A percentile compares a stretch with the other conserved stretches of the same genome.
These are phyloP conservation scores for Pichia occidentalis DNA, from an alignment of 805 yeast genomes.

Conservation along the genomic window DNA sequence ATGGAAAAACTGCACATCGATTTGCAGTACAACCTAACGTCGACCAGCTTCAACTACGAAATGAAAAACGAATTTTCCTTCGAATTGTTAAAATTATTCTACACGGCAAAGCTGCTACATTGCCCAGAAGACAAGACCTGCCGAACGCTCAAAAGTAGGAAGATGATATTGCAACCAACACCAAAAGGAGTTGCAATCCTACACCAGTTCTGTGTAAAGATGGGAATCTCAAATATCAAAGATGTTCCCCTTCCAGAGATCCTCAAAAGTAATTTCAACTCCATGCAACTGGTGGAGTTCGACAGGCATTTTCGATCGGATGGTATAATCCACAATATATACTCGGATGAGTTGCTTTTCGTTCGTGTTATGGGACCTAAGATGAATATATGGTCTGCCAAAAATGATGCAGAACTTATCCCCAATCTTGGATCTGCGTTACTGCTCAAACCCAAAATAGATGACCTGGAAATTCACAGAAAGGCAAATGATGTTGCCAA, in stretches of 20 bases:
- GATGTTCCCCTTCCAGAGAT: slow-evolving; percentile 27
- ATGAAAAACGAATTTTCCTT: slow-evolving; percentile 44
- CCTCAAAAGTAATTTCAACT: slow-evolving; percentile 51
- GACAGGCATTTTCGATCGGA: slow-evolving; percentile 60
- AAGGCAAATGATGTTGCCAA: slow-evolving; percentile 1
- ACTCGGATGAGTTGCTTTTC: slow-evolving; percentile 61
- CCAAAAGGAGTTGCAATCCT: slow-evolving; percentile 82
- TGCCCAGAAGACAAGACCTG: slow-evolving; percentile 71
- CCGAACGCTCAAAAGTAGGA: slow-evolving; percentile 34
- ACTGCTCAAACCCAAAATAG: slow-evolving; percentile 4
- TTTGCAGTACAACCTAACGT: slow-evolving; percentile 43
- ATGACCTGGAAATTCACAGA: neutral
- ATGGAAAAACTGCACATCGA: slow-evolving; percentile 45
- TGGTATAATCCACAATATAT: slow-evolving; percentile 52
- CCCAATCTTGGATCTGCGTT: slow-evolving; percentile 26
- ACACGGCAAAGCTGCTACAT: slow-evolving; percentile 60
- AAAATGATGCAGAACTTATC: slow-evolving; percentile 42
- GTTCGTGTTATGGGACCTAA: slow-evolving; percentile 49
- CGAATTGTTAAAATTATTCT: slow-evolving; percentile 43
- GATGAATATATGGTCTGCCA: slow-evolving; percentile 68
- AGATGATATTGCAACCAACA: slow-evolving; percentile 63
- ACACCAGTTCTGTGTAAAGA: slow-evolving; percentile 48
- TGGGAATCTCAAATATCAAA: slow-evolving; percentile 33
- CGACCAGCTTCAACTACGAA: slow-evolving; percentile 47
- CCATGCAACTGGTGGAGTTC: slow-evolving; percentile 63